These are phyloP conservation scores for Phytophthora boehmeriae DNA, from an alignment of 352 stramenopile genomes.

Conservation along the genomic window DNA sequence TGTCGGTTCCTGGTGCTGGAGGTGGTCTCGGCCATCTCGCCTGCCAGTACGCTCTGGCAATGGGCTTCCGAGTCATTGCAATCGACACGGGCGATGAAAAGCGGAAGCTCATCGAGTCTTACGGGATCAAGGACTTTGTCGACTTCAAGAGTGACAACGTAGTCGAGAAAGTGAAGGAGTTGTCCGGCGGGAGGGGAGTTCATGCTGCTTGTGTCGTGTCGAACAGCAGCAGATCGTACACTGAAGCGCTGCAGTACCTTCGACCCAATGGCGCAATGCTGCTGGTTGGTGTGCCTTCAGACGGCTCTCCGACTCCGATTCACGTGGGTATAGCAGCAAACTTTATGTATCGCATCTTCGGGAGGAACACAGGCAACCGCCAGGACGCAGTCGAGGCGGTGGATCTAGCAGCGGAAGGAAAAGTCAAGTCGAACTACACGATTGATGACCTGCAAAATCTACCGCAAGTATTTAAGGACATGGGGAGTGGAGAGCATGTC, in stretches of 20 bases:
- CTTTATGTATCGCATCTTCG: constrained; percentile 4
- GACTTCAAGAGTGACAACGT: constrained; percentile 45
- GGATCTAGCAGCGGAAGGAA: constrained; percentile 33
- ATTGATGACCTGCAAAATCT: constrained; percentile 23
- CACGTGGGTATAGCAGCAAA: constrained; percentile 22
- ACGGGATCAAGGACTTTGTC: constrained; percentile 60
- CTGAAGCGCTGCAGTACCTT: constrained; percentile 46
- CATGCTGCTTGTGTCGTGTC: constrained; percentile 70
- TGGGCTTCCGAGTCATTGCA: constrained; percentile 60
- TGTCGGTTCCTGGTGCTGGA: constrained; percentile 63
- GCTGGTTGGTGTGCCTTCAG: constrained; percentile 51
- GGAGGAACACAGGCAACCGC: constrained; percentile 32
- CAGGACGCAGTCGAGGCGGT: constrained; percentile 26
- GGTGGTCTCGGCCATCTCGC: constrained; percentile 81
- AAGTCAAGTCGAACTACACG: constrained; percentile 26
- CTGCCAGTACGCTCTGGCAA: constrained; percentile 70
- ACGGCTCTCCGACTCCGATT: constrained; percentile 28
- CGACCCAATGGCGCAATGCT: constrained; percentile 52
- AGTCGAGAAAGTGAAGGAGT: constrained; percentile 22
- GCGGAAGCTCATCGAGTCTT: constrained; percentile 40
- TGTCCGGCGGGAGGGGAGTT: constrained; percentile 30
- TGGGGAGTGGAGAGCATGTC: constrained; percentile 21
- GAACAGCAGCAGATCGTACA: constrained; percentile 35
- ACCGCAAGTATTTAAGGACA: constrained; percentile 24
- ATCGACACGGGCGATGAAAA: constrained; percentile 55